These are phyloP conservation scores for Pichia sp. DNA, from an alignment of 1,139 yeast species.

Conservation along the genomic window DNA sequence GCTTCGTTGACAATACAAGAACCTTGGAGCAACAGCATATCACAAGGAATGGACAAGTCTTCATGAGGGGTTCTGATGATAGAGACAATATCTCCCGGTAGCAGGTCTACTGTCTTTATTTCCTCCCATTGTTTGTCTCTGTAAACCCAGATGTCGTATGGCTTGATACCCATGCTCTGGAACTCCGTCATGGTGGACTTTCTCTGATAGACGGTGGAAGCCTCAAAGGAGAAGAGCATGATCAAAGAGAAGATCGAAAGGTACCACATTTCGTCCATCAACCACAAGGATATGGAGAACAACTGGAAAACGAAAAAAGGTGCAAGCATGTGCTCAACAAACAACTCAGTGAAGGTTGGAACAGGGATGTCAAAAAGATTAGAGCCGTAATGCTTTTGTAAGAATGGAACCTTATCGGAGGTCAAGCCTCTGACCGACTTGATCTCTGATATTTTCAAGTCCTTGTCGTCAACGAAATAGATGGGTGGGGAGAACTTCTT, in stretches of 20 bases:
- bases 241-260: conserved; percentile 86
- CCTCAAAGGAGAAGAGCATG: conserved; percentile 90
- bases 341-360: conserved; percentile 84
- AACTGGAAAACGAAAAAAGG: conserved; percentile 96
- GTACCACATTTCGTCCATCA: conserved; percentile 96
- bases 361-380: conserved; percentile 92
- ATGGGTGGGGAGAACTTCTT: conserved; percentile 73
- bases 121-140: conserved; percentile 70
- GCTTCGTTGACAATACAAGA: conserved; percentile 87
- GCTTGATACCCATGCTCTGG: conserved; percentile 96
- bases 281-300: conserved; percentile 93
- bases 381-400: conserved; percentile 66
- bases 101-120: conserved; percentile 65
- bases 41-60: conserved; percentile 96
- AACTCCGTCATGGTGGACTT: conserved; percentile 91
- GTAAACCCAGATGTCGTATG: conserved; percentile 69
- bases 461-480: conserved; percentile 59
- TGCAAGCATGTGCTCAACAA: conserved; percentile 97
- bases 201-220: conserved; percentile 93
- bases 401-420: conserved; percentile 39
- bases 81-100: conserved; percentile 93
- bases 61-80: conserved; percentile 76
- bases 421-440: conserved; percentile 61
- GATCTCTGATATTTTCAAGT: conserved; percentile 54
- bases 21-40: conserved; percentile 77